phyloP scores from a whole-genome alignment of 2,329 filamentous ascomycete species.

The Penicillium sp. region DNA sequence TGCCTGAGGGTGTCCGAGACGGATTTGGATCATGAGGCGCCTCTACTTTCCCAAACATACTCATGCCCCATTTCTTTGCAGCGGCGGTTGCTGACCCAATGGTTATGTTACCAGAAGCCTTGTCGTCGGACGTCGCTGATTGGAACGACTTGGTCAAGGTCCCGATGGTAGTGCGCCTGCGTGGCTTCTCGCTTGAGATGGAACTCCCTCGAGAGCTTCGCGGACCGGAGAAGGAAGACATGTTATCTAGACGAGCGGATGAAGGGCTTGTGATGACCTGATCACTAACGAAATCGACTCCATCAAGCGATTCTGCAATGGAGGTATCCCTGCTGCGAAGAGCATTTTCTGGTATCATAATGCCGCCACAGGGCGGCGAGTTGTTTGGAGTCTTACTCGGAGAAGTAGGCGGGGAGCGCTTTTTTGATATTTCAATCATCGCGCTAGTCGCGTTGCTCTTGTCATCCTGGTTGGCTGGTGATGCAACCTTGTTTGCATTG shows the following conservation, averaged over 20 bases:
- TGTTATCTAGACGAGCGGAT: conserved; percentile 26
- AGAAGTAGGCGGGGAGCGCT: conserved; percentile 55
- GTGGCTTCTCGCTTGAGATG: conserved; percentile 26
- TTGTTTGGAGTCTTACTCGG: conserved; percentile 47
- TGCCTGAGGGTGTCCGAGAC: conserved; percentile 36
- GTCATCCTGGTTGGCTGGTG: conserved; percentile 53
- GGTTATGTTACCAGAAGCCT: conserved; percentile 40
- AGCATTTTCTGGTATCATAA: conserved; percentile 35
- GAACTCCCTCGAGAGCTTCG: conserved; percentile 24
- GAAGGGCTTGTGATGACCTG: conserved; percentile 26
- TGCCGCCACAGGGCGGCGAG: conserved; percentile 39
- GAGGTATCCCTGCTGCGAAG: conserved; percentile 47
- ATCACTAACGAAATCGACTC: conserved; percentile 17
- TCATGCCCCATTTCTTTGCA: conserved; percentile 58
- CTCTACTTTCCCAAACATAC: conserved; percentile 46
- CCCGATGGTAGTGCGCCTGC: conserved; percentile 30
- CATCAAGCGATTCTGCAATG: conserved; percentile 45
- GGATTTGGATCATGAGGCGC: conserved; percentile 40
- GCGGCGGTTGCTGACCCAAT: conserved; percentile 51
- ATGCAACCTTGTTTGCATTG: conserved; percentile 58
- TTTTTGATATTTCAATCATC: conserved; percentile 66
- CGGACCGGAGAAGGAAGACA: conserved; percentile 21
- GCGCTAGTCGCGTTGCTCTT: conserved; percentile 57
- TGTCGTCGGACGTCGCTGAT: conserved; percentile 30
- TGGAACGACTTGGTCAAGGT: conserved; percentile 26